Percentiles rank a stretch among this genome's conserved stretches.
Evolutionary conservation across 108 stramenopile genomes (phyloP).

Genomic region (Cyclostephanos invisitatus): DNA sequence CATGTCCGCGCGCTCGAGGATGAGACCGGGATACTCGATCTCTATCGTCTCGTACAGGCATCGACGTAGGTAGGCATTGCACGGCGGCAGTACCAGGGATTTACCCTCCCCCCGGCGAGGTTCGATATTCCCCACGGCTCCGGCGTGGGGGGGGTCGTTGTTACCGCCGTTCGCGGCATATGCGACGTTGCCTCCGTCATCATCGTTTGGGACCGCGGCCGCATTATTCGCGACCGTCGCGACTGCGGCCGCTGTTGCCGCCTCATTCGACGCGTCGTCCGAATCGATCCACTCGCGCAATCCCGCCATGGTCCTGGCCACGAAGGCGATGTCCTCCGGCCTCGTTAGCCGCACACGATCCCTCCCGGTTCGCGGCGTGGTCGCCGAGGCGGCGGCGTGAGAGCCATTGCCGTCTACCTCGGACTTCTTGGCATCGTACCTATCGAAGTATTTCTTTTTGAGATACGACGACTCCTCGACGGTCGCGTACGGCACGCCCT

Average conservation of each 20-base stretch:
- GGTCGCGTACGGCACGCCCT: slow-evolving; percentile 69
- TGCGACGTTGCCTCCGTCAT: neutral
- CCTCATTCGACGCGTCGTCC: slow-evolving; percentile 29
- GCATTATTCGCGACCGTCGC: neutral
- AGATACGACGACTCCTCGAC: slow-evolving; percentile 34
- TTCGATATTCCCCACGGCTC: neutral
- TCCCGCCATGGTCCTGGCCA: slow-evolving; percentile 67
- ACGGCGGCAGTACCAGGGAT: slow-evolving; percentile 64
- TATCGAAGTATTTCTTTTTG: slow-evolving; percentile 46
- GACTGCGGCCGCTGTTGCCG: neutral
- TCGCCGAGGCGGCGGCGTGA: neutral
- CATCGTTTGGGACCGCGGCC: slow-evolving; percentile 5
- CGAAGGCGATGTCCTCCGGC: slow-evolving; percentile 60
- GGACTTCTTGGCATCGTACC: slow-evolving; percentile 21
- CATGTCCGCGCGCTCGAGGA: slow-evolving; percentile 55
- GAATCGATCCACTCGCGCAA: slow-evolving; percentile 86
- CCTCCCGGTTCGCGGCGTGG: slow-evolving; percentile 1
- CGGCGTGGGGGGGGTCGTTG: neutral
- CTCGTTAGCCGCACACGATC: slow-evolving; percentile 38
- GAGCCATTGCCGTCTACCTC: slow-evolving; percentile 6
- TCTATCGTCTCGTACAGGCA: slow-evolving; percentile 81
- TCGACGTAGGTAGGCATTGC: slow-evolving; percentile 79
- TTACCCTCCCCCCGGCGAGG: slow-evolving; percentile 45
- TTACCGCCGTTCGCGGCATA: neutral
- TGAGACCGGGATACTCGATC: slow-evolving; percentile 69